A percentile compares a stretch with the other conserved stretches of the same genome.
phyloP scores from a whole-genome alignment of 2,329 filamentous ascomycete species.

The Penicillium sp. region DNA sequence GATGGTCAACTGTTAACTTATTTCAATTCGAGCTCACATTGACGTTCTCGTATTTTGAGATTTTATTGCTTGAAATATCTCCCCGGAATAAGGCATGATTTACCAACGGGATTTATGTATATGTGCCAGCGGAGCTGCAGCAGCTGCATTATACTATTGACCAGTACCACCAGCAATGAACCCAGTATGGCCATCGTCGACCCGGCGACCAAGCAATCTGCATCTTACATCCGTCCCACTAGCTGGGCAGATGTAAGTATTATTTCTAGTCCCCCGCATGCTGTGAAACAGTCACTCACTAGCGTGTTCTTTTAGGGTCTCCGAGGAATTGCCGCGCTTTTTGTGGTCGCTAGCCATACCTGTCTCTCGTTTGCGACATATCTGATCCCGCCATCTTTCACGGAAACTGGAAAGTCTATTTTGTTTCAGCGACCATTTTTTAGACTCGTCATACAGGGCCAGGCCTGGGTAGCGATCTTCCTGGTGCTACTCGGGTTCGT shows the following conservation, averaged over 20 bases:
- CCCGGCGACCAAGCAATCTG: conserved; percentile 1
- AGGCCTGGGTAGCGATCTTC: conserved; percentile 65
- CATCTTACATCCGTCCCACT: conserved; percentile 10
- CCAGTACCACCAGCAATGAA: conserved; percentile 1
- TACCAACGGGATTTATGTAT: background rate
- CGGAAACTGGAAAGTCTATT: conserved; percentile 46
- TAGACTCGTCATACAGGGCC: conserved; percentile 58
- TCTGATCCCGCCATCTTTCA: conserved; percentile 49
- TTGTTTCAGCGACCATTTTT: conserved; percentile 59
- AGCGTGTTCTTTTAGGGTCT: conserved; percentile 45
- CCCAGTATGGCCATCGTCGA: conserved; percentile 8
- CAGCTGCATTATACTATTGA: conserved; percentile 5
- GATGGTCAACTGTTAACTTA: conserved; percentile 1
- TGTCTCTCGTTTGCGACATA: conserved; percentile 51
- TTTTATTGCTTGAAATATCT: background rate
- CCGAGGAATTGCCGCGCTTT: conserved; percentile 54
- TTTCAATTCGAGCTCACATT: conserved; percentile 2
- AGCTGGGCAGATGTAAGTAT: conserved; percentile 23
- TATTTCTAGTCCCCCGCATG: background rate
- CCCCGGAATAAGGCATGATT: conserved; percentile 1
- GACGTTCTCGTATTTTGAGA: background rate
- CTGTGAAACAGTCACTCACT: background rate
- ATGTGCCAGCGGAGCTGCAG: conserved; percentile 5
- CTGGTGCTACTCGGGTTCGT: conserved; percentile 64
- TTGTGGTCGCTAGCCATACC: conserved; percentile 56